Conservation (phyloP, 192 early-diverging fungal genomes). For the Backusella westeae region DNA sequence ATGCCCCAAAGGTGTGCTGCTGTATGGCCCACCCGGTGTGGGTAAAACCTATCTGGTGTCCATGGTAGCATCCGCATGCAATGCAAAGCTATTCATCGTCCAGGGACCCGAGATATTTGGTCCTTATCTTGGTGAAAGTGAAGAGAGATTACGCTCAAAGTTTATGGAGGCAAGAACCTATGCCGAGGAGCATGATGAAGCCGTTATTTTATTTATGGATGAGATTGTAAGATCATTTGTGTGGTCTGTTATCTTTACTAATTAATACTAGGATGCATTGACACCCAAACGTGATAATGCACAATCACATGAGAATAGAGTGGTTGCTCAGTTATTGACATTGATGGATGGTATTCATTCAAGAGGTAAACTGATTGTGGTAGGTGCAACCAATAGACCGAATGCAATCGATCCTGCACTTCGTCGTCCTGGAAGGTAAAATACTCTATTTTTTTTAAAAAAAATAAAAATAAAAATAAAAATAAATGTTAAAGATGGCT, state of each 20-base stretch:
- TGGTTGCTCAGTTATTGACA: conserved; percentile 89
- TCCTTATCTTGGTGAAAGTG: conserved; percentile 85
- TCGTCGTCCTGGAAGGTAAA: conserved; percentile 73
- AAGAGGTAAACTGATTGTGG: conserved; percentile 62
- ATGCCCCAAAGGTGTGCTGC: conserved; percentile 80
- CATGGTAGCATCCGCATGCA: conserved; percentile 59
- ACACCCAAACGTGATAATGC: conserved; percentile 62
- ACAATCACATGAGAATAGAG: conserved; percentile 64
- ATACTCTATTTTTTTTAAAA: no score
- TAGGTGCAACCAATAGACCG: conserved; percentile 89
- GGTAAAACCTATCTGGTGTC: conserved; percentile 91
- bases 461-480: no score
- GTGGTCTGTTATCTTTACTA: no score
- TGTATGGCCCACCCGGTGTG: conserved; percentile 94
- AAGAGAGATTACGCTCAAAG: conserved; percentile 65
- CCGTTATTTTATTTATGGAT: conserved; percentile 94
- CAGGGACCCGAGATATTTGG: conserved; percentile 85
- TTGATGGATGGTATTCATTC: conserved; percentile 84
- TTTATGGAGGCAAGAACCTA: conserved; percentile 63
- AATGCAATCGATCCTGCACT: conserved; percentile 84
- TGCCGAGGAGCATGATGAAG: conserved; percentile 17
- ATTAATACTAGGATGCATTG: conserved; percentile 61
- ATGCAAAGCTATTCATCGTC: conserved; percentile 69
- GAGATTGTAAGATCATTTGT: conserved; percentile 66
- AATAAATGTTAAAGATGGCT: neutral